These are phyloP conservation scores for Lindgomyces ingoldianus DNA, from an alignment of 495 filamentous ascomycete genomes.

Conservation along the genomic window DNA sequence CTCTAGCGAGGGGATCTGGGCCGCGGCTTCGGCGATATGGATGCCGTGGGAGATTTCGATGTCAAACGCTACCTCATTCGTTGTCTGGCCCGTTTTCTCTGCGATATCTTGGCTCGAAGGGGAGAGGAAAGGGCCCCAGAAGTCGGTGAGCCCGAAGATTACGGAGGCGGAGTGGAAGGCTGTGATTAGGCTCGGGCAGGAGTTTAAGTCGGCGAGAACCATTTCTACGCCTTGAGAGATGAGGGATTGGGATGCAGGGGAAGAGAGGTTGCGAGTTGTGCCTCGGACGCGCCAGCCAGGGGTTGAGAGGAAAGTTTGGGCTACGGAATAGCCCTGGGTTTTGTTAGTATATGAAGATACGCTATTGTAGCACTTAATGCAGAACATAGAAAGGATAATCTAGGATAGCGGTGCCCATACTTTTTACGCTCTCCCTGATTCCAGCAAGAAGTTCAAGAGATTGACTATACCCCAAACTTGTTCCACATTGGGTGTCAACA, in stretches of 20 bases:
- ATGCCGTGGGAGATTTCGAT: conserved; percentile 3
- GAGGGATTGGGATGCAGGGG: not conserved
- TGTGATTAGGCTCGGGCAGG: conserved; percentile 38
- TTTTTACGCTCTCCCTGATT: no score
- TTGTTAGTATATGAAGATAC: no score
- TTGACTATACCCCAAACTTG: no score
- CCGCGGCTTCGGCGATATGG: conserved; percentile 8
- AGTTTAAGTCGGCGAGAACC: not conserved
- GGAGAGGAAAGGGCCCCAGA: conserved; percentile 40
- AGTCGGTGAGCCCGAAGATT: conserved; percentile 59
- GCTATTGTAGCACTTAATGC: no score
- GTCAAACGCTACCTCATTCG: not conserved
- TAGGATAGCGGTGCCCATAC: no score
- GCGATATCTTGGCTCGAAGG: not conserved
- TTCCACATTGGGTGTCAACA: no score
- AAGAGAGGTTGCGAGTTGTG: not conserved
- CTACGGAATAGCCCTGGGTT: not conserved
- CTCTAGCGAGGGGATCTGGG: not conserved
- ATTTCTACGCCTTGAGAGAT: not conserved
- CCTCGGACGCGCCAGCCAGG: not conserved
- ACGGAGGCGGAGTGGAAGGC: conserved; percentile 52
- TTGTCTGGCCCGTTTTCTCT: not conserved
- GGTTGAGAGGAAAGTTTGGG: not conserved
- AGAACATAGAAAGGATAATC: no score
- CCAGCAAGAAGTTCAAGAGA: no score